Evolutionary conservation across 306 rosid species (phyloP).

Genomic region (Cyamopsis tetragonoloba): DNA sequence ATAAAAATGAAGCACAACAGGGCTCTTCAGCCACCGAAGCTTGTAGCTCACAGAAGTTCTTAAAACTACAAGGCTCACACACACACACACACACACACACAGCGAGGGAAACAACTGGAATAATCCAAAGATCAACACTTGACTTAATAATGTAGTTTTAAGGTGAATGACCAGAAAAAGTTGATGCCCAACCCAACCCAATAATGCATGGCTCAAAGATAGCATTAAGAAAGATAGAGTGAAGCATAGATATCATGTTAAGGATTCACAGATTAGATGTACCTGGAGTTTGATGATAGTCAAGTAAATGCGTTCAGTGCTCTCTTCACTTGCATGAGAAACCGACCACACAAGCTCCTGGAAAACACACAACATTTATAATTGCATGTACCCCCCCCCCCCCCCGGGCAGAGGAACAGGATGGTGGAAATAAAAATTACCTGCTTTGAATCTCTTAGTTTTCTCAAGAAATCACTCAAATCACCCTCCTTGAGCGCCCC

Average conservation of each 20-base stretch:
- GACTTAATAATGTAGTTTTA: too few species aligned
- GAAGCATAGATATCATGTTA: slow-evolving; percentile 4
- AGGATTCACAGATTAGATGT: slow-evolving; percentile 17
- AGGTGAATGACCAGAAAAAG: too few species aligned
- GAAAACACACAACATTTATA: slow-evolving; percentile 21
- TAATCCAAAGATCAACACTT: too few species aligned
- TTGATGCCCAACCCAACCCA: too few species aligned
- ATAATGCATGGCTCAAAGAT: neutral
- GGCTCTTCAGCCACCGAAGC: too few species aligned
- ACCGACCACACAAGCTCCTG: slow-evolving; percentile 85
- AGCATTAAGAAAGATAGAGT: neutral
- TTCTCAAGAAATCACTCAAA: slow-evolving; percentile 47
- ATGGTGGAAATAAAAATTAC: slow-evolving; percentile 40
- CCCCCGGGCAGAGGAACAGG: slow-evolving; percentile 10
- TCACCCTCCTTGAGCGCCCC: slow-evolving; percentile 87
- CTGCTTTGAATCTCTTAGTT: slow-evolving; percentile 80
- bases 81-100: too few species aligned
- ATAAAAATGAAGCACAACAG: too few species aligned
- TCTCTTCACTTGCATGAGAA: slow-evolving; percentile 91
- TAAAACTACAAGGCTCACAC: too few species aligned
- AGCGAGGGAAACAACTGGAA: too few species aligned
- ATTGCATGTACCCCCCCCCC: slow-evolving; percentile 12
- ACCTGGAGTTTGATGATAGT: slow-evolving; percentile 88
- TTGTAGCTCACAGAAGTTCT: too few species aligned
- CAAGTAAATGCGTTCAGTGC: slow-evolving; percentile 75